Conservation (phyloP, 208 protist species). For the Wallacemonas rigidus region DNA sequence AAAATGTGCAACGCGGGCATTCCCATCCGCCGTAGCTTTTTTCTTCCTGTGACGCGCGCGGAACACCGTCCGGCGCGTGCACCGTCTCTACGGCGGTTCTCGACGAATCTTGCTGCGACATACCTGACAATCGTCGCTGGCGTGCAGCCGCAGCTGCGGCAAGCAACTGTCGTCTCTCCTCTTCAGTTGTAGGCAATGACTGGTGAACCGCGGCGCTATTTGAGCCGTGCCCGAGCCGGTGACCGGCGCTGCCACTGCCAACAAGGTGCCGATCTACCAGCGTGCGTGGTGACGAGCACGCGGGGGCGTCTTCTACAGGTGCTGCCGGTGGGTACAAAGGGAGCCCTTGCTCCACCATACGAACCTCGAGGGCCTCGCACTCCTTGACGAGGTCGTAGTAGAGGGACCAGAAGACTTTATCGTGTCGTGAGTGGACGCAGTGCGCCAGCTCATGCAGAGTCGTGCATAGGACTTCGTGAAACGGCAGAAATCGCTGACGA, state of each 20-base stretch:
- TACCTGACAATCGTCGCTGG: neutral
- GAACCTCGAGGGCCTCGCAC: constrained; percentile 67
- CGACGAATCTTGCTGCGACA: no score
- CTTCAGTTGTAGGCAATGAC: constrained; percentile 14
- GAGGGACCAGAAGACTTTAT: constrained; percentile 74
- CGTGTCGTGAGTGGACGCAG: constrained; percentile 60
- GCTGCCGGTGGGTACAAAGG: constrained; percentile 38
- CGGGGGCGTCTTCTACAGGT: no score
- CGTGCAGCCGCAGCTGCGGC: constrained; percentile 12
- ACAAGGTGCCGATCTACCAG: constrained; percentile 1
- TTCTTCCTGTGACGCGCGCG: neutral
- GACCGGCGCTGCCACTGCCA: neutral
- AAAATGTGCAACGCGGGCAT: constrained; percentile 38
- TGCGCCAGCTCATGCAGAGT: constrained; percentile 91
- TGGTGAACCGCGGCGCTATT: neutral
- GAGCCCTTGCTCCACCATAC: constrained; percentile 34
- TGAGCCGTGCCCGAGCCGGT: neutral
- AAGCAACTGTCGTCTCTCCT: constrained; percentile 20
- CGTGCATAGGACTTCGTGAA: constrained; percentile 85
- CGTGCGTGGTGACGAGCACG: neutral
- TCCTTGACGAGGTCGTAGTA: constrained; percentile 78
- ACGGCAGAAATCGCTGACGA: constrained; percentile 78
- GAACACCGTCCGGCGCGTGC: constrained; percentile 18
- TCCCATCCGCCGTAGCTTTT: constrained; percentile 17
- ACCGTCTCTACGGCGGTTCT: no score